Evolutionary conservation across 257 asterid genomes (phyloP).

Genomic region (Solanum rostratum): DNA sequence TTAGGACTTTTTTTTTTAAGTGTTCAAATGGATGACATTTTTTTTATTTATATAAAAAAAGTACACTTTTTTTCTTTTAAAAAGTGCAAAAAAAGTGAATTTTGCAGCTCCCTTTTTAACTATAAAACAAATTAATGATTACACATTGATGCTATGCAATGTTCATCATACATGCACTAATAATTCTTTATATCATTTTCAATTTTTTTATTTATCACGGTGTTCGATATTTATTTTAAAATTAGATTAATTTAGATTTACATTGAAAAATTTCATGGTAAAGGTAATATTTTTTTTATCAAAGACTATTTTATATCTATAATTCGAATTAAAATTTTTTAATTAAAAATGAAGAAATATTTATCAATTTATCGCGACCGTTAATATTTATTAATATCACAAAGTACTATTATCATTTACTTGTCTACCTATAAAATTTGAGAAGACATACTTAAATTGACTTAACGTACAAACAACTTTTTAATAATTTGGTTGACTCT

Average conservation of each 20-base stretch:
- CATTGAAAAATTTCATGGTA: neutral
- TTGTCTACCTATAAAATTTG: neutral
- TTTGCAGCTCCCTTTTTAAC: neutral
- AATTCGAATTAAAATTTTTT: neutral
- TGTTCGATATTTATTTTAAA: fast-evolving
- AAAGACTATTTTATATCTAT: neutral
- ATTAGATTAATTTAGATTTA: neutral
- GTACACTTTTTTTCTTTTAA: neutral
- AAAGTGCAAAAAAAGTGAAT: neutral
- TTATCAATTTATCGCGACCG: fast-evolving
- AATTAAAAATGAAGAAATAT: neutral
- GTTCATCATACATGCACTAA: neutral
- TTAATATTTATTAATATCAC: neutral
- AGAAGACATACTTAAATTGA: neutral
- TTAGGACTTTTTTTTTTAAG: neutral
- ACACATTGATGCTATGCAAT: neutral
- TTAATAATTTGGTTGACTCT: neutral
- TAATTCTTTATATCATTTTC: neutral
- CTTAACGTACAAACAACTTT: neutral
- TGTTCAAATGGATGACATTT: neutral
- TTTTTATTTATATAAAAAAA: no score
- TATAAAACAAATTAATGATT: neutral
- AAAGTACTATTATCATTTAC: neutral
- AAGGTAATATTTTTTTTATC: fast-evolving
- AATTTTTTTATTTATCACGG: neutral